Base-by-base conservation (phyloP, 257 asterid species). In the Mitragyna speciosa region DNA sequence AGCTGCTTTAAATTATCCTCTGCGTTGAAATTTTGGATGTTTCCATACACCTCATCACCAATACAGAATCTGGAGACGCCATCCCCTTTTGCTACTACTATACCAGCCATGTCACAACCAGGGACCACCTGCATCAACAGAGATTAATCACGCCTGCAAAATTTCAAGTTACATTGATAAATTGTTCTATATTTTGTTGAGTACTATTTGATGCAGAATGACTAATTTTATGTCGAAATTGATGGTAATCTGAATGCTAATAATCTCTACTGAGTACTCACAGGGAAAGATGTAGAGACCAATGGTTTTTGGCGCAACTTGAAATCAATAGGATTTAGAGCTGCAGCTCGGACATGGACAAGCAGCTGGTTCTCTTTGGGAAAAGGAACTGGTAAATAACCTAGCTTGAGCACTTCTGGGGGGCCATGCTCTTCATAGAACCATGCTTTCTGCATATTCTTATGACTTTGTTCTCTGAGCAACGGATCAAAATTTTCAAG, bases 21-120 rank as follows among this genome's bases (percentile, higher is more conserved):
- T 24, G 76, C 77, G 0, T 59, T 76, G 80, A 90, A 90, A 69
- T 85, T 66, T 45, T 90, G 92, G 47, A 90, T 84, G 78, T 92
- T 90, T 6, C 97, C 97, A 19, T 90, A 92, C 31, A 92, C 93
- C 61, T 83, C 84, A 39, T 90, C 93, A 0, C 90, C 93, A 5
- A 87, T 69, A 0, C 82, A 22, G 64, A 92, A 89, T 76, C 54
- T 84, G 0, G 64, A 12, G 24, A 39, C 80, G 0, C 14, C 66
- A 2, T 77, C 83, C 28, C 93, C 92, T 81, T 82, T 90, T 30
- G 76, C 87, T 6, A 84, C 89, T 48, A 92, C 93, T 5, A 86
- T 81, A 12, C 95, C 95, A 10, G 93, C 92, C 92, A 89, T 85
- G 78, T 92, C 97, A 47, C 93, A 92, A 4, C 97, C 97, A 2